These are phyloP conservation scores for Debaryomyces fabryi DNA, from an alignment of 1,139 yeast genomes.

Conservation along the genomic window DNA sequence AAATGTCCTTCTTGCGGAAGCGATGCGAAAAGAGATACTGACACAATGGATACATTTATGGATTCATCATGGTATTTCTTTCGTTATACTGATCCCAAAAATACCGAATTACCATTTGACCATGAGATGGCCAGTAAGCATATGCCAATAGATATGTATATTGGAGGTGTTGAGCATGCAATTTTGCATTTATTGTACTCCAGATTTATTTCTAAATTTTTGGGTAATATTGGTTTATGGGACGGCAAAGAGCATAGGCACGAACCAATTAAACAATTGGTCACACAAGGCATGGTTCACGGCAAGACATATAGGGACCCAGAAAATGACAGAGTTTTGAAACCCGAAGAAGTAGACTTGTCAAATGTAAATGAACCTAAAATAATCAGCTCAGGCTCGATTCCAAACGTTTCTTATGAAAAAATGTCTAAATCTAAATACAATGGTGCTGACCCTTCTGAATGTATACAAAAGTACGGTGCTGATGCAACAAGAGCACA, in stretches of 20 bases:
- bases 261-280: slow-evolving; percentile 78
- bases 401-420: slow-evolving; percentile 66
- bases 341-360: slow-evolving; percentile 66
- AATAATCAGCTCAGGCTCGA: slow-evolving; percentile 51
- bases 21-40: slow-evolving; percentile 85
- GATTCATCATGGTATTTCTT: slow-evolving; percentile 97
- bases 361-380: slow-evolving; percentile 43
- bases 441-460: slow-evolving; percentile 90
- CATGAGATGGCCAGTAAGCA: slow-evolving; percentile 50
- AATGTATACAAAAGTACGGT: slow-evolving; percentile 77
- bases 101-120: slow-evolving; percentile 55
- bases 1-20: slow-evolving; percentile 81
- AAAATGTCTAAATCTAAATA: slow-evolving; percentile 96
- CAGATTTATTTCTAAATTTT: slow-evolving; percentile 79
- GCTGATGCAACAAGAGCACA: slow-evolving; percentile 96
- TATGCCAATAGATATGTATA: slow-evolving; percentile 86
- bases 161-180: slow-evolving; percentile 97
- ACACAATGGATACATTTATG: slow-evolving; percentile 98
- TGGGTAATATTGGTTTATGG: slow-evolving; percentile 61
- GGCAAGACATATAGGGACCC: slow-evolving; percentile 84
- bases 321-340: slow-evolving; percentile 68
- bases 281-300: slow-evolving; percentile 98
- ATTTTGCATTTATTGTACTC: slow-evolving; percentile 85
- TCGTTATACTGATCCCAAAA: slow-evolving; percentile 77
- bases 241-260: slow-evolving; percentile 48